Base-by-base conservation (phyloP, 192 early-diverging fungal genomes). In the Ambispora gerdemannii region DNA sequence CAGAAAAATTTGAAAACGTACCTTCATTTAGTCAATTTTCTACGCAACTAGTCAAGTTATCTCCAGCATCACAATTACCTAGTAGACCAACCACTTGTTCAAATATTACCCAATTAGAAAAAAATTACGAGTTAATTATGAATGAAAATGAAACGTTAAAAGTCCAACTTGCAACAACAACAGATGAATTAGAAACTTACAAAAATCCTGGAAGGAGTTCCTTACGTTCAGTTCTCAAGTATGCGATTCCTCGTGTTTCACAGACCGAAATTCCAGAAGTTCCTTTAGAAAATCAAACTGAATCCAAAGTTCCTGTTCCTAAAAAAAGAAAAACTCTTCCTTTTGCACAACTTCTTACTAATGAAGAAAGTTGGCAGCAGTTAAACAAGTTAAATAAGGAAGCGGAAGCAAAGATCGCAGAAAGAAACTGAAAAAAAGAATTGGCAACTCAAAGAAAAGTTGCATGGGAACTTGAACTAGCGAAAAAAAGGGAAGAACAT, bases 141-240 rank as follows among this genome's bases (percentile, higher is more conserved):
- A n/a, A n/a, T n/a, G n/a, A n/a, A n/a, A n/a, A n/a, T n/a, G n/a
- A n/a, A n/a, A n/a, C n/a, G n/a, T n/a, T n/a, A n/a, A n/a, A n/a
- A n/a, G 28, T 55, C 20, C 11, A 20, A 55, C 20, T 27, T 55
- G 7, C 28, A 55, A 20, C 24, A 55, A 6, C 28, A 22, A 55
- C 20, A 55, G 7, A 55, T 27, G 24, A 55, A 55, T 55, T 55
- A 55, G 24, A 55, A 55, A 55, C 20, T 55, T n/a, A 11, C 28
- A 8, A n/a, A n/a, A n/a, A n/a, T n/a, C n/a, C n/a, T n/a, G n/a
- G n/a, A n/a, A n/a, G n/a, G n/a, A n/a, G n/a, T 55, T 55, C 52
- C 11, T 20, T 55, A 55, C 2, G 24, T 27, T 25, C 24, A 11
- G 24, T 8, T 17, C 52, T 55, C 20, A 55, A 55, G 7, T 55